Percentiles rank a stretch among this genome's conserved stretches.
These are phyloP conservation scores for Scutellaria galericulata DNA, from an alignment of 257 asterid genomes.

Conservation along the genomic window DNA sequence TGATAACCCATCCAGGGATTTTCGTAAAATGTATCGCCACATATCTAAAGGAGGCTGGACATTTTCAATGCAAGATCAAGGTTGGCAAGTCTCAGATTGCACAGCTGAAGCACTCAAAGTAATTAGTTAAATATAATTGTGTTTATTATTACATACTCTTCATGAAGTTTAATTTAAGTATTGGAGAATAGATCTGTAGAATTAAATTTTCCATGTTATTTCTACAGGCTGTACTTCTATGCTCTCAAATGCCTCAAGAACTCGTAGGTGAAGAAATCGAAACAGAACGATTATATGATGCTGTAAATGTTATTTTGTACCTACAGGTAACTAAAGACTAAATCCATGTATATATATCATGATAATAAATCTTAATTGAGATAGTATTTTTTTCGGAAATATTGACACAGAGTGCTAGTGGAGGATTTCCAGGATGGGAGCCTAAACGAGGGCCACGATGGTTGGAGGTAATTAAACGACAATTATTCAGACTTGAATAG, in stretches of 20 bases:
- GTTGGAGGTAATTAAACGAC: conserved; percentile 51
- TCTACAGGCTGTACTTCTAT: conserved; percentile 44
- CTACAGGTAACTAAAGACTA: conserved; percentile 47
- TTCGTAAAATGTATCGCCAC: conserved; percentile 54
- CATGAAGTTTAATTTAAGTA: not conserved
- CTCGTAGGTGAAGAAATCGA: conserved; percentile 47
- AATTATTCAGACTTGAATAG: too few species aligned
- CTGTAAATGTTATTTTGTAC: conserved; percentile 56
- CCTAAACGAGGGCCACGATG: conserved; percentile 52
- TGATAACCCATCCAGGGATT: conserved; percentile 53
- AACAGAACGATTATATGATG: conserved; percentile 45
- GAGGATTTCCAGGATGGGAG: conserved; percentile 72
- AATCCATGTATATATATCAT: too few species aligned
- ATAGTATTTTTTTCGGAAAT: too few species aligned
- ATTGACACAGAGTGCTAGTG: conserved; percentile 45
- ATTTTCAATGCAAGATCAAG: conserved; percentile 62
- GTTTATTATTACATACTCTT: not conserved
- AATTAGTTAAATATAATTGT: not conserved
- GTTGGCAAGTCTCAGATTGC: conserved; percentile 69
- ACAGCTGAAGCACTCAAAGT: conserved; percentile 64
- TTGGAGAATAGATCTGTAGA: not conserved
- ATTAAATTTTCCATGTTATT: not conserved
- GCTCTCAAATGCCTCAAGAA: conserved; percentile 45
- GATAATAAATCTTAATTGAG: too few species aligned
- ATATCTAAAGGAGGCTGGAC: conserved; percentile 61